phyloP scores from a whole-genome alignment of 805 yeast species.

The Myxozyma melibiosi region DNA sequence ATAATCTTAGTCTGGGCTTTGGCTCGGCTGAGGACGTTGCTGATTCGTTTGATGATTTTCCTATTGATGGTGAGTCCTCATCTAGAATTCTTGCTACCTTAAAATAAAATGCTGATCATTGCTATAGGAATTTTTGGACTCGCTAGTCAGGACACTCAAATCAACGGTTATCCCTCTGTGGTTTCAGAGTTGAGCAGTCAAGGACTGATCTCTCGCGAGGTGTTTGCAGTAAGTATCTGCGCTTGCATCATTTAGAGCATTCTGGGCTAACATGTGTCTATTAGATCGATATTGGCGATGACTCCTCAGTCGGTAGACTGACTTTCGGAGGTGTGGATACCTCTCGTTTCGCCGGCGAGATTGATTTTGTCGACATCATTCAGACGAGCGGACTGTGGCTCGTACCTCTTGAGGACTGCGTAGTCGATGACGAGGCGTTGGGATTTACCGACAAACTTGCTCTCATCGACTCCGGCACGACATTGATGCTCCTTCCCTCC shows the following conservation, averaged over 20 bases:
- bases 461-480: constrained; percentile 68
- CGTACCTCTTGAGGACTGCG: constrained; percentile 46
- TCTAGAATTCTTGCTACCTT: not conserved
- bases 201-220: constrained; percentile 37
- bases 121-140: constrained; percentile 55
- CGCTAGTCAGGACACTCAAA: constrained; percentile 50
- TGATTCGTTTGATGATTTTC: constrained; percentile 53
- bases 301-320: constrained; percentile 47
- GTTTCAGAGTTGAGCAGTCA: constrained; percentile 36
- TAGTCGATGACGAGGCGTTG: constrained; percentile 41
- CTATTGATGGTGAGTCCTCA: constrained; percentile 48
- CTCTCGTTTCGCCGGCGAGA: constrained; percentile 47
- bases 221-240: constrained; percentile 50
- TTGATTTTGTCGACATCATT: constrained; percentile 45
- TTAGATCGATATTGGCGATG: constrained; percentile 41
- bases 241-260: not conserved
- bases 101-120: not conserved
- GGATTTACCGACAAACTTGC: constrained; percentile 40
- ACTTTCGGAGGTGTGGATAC: constrained; percentile 48
- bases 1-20: constrained; percentile 46
- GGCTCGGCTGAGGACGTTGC: constrained; percentile 61
- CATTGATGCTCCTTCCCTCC: constrained; percentile 58
- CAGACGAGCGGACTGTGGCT: constrained; percentile 53
- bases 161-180: constrained; percentile 39
- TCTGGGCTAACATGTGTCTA: not conserved